Conservation (phyloP, 2,329 filamentous ascomycete species). For the Immersiporthe knoxdaviesiana region DNA sequence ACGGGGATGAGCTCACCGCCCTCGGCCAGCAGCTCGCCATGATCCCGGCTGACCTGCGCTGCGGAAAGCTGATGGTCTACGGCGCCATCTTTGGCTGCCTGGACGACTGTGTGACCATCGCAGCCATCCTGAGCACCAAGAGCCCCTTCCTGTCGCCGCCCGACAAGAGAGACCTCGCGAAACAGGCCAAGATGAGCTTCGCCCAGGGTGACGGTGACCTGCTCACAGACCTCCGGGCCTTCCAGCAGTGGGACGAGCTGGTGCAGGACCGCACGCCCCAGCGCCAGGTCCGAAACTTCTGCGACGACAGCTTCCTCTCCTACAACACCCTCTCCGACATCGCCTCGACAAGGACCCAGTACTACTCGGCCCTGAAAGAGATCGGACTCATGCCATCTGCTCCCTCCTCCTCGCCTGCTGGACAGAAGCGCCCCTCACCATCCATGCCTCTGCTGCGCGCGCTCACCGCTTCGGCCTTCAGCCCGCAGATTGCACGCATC, state of each 20-base stretch:
- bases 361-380: constrained; percentile 82
- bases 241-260: constrained; percentile 78
- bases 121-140: constrained; percentile 86
- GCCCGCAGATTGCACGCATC: constrained; percentile 88
- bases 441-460: constrained; percentile 64
- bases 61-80: constrained; percentile 93
- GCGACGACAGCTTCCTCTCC: constrained; percentile 82
- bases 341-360: constrained; percentile 81
- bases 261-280: constrained; percentile 60
- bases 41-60: constrained; percentile 90
- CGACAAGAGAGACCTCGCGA: constrained; percentile 80
- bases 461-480: constrained; percentile 73
- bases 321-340: constrained; percentile 87
- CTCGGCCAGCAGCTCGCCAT: constrained; percentile 91
- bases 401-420: constrained; percentile 32
- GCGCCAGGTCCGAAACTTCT: constrained; percentile 73
- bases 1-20: constrained; percentile 84
- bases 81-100: constrained; percentile 92
- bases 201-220: constrained; percentile 81
- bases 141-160: constrained; percentile 85
- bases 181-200: constrained; percentile 75
- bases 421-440: constrained; percentile 28
- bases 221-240: constrained; percentile 83
- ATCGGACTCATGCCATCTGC: constrained; percentile 69
- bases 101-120: constrained; percentile 84